phyloP scores from a whole-genome alignment of 495 filamentous ascomycete genomes.

The Penicillium bovifimosum region DNA sequence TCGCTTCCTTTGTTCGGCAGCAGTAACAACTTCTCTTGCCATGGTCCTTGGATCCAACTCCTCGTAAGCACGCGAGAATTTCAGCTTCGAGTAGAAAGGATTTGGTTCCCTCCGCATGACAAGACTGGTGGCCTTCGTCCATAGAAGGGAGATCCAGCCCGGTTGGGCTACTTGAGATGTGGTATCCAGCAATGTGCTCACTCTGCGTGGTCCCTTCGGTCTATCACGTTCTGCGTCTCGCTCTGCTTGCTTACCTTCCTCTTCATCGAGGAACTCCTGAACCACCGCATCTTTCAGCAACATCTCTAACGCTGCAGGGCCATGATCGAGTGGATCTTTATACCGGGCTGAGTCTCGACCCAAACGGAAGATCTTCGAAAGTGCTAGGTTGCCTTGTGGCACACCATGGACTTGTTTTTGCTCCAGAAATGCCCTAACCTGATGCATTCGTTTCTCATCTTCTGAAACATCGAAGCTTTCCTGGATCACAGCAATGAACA shows the following conservation, averaged over 20 bases:
- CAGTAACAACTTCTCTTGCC: slow-evolving; percentile 83
- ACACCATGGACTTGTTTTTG: slow-evolving; percentile 74
- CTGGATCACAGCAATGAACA: slow-evolving; percentile 99
- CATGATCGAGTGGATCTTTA: slow-evolving; percentile 82
- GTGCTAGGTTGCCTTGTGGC: slow-evolving; percentile 65
- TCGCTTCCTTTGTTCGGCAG: slow-evolving; percentile 71
- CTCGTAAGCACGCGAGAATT: slow-evolving; percentile 66
- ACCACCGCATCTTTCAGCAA: slow-evolving; percentile 92
- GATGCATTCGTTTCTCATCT: slow-evolving; percentile 94
- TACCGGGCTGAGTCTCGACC: slow-evolving; percentile 57
- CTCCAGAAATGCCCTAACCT: slow-evolving; percentile 89
- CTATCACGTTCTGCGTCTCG: slow-evolving; percentile 15
- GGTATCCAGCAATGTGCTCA: slow-evolving; percentile 18
- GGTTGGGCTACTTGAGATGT: slow-evolving; percentile 36
- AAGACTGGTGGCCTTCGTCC: slow-evolving; percentile 47
- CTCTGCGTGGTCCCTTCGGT: slow-evolving; percentile 22
- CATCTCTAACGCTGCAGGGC: slow-evolving; percentile 86
- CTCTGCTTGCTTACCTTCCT: slow-evolving; percentile 30
- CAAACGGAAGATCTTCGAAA: slow-evolving; percentile 82
- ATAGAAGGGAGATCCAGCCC: slow-evolving; percentile 51
- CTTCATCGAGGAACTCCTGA: slow-evolving; percentile 86
- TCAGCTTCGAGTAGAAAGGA: slow-evolving; percentile 84
- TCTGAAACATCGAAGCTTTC: slow-evolving; percentile 99
- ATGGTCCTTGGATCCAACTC: slow-evolving; percentile 78
- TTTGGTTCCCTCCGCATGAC: slow-evolving; percentile 73